Conservation (phyloP, 2,329 filamentous ascomycete species). For the Colletotrichum orchidophilum region DNA sequence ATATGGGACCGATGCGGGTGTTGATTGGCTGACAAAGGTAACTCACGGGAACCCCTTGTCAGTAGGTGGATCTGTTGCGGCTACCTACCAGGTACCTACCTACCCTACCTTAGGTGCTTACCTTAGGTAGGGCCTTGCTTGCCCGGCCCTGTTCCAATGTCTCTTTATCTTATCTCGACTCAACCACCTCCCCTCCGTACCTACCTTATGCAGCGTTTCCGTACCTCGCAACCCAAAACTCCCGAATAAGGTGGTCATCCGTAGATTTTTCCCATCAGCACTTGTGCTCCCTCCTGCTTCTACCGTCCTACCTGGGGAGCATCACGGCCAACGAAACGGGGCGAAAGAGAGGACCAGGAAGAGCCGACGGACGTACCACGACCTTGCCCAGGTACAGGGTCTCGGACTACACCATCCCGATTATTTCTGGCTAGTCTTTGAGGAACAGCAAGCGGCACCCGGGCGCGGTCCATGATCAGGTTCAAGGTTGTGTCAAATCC, state of each 20-base stretch:
- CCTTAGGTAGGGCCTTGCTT: slow-evolving; percentile 18
- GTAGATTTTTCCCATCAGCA: slow-evolving; percentile 12
- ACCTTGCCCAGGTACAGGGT: slow-evolving; percentile 11
- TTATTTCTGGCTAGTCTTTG: neutral
- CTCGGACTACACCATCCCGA: neutral
- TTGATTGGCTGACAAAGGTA: slow-evolving; percentile 19
- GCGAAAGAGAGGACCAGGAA: neutral
- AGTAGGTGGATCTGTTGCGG: neutral
- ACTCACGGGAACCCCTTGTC: neutral
- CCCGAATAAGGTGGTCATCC: slow-evolving; percentile 27
- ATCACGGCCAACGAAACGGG: neutral
- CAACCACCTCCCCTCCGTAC: neutral
- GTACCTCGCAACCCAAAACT: neutral
- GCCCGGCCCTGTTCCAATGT: slow-evolving; percentile 9
- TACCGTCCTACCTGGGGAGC: neutral
- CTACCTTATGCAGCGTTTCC: too few relatives aligned
- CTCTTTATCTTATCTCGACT: slow-evolving; percentile 32
- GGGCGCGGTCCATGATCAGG: neutral
- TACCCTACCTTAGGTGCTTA: too few relatives aligned
- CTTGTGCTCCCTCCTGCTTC: neutral
- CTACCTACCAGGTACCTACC: too few relatives aligned
- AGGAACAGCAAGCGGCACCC: neutral
- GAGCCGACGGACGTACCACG: neutral
- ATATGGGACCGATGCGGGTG: slow-evolving; percentile 25
- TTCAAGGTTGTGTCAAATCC: slow-evolving; percentile 1